Base-by-base conservation (phyloP, 495 filamentous ascomycete species). In the Zalerion maritima region DNA sequence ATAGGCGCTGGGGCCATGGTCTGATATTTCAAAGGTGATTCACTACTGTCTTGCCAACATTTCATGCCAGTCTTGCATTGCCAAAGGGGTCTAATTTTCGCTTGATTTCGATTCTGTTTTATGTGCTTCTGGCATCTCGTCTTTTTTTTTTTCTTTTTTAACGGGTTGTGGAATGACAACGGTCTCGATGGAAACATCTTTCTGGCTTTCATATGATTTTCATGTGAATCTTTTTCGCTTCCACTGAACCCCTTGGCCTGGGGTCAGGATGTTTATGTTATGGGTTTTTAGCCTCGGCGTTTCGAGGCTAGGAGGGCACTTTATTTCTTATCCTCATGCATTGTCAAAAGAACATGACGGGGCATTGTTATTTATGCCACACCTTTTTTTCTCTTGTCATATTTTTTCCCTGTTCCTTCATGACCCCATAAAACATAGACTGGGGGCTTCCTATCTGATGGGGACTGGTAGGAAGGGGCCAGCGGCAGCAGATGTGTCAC, bases 1-100 rank as follows among this genome's bases (percentile, higher is more conserved):
- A 46, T 57, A 10, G 57, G 59, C 36, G 54, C 48, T 3, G 64
- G 58, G 17, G 54, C 59, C 28, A 40, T 60, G 29, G 46, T 51
- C 34, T 53, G 46, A 32, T 41, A n/a, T n/a, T n/a, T n/a, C n/a
- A n/a, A n/a, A n/a, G n/a, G n/a, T n/a, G n/a, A n/a, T n/a, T n/a
- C n/a, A n/a, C 42, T 24, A 61, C 62, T 58, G 47, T 59, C 11
- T 55, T 57, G 18, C 55, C 58, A n/a, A 61, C 51, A 52, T 32
- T 34, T 64, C 32, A 60, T 68, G 34, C 32, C 43, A 23, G 34
- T 41, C 31, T 39, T 55, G 32, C 33, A 44, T 32, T 32, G 13
- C 22, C 20, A 20, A 28, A 20, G 18, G 29, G 2, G 16, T 9
- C 12, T 23, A 16, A 11, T 28, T 28, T 36, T 23, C 31, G 21